Evolutionary conservation across 768 basidiomycete species (phyloP).

Genomic region (Russula griseocarnosa): DNA sequence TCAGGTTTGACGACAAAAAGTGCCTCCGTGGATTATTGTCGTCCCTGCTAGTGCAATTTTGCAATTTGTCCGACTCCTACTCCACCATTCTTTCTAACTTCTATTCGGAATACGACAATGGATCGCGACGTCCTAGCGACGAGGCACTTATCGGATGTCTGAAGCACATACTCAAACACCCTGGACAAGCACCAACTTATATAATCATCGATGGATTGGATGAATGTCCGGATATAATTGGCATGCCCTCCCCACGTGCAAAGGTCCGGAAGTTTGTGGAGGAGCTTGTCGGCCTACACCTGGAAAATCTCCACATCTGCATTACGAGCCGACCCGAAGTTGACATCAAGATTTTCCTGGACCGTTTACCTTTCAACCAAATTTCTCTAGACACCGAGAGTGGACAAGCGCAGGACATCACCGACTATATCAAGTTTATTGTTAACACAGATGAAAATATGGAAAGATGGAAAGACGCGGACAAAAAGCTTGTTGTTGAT

Average conservation of each 20-base stretch:
- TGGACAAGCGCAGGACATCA: background rate
- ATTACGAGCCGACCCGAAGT: conserved; percentile 3
- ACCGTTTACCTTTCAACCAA: background rate
- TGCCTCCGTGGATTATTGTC: background rate
- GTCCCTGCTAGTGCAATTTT: background rate
- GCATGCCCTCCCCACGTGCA: background rate
- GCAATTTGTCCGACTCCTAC: background rate
- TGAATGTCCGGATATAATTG: background rate
- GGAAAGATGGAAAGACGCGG: background rate
- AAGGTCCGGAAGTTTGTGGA: background rate
- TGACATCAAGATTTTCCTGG: background rate
- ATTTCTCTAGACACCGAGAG: background rate
- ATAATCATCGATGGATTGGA: conserved; percentile 1
- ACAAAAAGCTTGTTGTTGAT: background rate
- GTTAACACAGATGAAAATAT: background rate
- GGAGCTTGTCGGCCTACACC: background rate
- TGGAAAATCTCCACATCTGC: background rate
- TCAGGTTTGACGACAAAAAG: background rate
- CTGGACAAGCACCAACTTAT: background rate
- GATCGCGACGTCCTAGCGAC: background rate
- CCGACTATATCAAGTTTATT: background rate
- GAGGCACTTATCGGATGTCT: background rate
- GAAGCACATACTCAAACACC: background rate
- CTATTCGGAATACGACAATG: background rate
- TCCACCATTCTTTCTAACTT: background rate